Conservation (phyloP, 2,329 filamentous ascomycete genomes). For the Arthroderma sp. region DNA sequence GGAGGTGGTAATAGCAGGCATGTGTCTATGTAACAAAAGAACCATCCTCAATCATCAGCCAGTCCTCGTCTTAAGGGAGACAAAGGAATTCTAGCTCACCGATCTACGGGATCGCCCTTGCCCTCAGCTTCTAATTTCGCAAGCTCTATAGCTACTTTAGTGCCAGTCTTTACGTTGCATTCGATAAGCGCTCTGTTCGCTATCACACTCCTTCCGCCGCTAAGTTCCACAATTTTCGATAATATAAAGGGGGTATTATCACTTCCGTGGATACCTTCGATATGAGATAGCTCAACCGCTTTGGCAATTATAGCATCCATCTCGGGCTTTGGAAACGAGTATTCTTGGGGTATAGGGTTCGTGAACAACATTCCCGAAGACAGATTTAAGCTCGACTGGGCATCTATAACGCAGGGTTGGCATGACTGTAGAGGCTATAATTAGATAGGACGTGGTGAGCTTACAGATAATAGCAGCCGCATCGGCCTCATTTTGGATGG, state of each 20-base stretch:
- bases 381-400: slow-evolving; percentile 59
- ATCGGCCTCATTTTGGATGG: slow-evolving; percentile 61
- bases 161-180: slow-evolving; percentile 52
- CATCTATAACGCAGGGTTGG: slow-evolving; percentile 34
- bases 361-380: slow-evolving; percentile 75
- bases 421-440: not conserved
- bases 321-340: slow-evolving; percentile 54
- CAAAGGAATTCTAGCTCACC: slow-evolving; percentile 25
- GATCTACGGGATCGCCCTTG: slow-evolving; percentile 14
- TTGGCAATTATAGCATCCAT: slow-evolving; percentile 58
- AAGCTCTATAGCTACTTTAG: slow-evolving; percentile 51
- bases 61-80: slow-evolving; percentile 4
- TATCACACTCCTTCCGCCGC: slow-evolving; percentile 52
- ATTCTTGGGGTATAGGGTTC: slow-evolving; percentile 65
- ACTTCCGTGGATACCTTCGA: slow-evolving; percentile 55
- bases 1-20: slow-evolving; percentile 10
- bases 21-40: slow-evolving; percentile 13
- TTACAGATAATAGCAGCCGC: slow-evolving; percentile 75
- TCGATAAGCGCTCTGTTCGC: slow-evolving; percentile 62
- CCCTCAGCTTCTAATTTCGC: slow-evolving; percentile 37
- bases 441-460: slow-evolving; percentile 15
- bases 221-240: slow-evolving; percentile 64
- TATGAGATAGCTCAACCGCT: slow-evolving; percentile 51
- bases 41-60: slow-evolving; percentile 22
- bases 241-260: slow-evolving; percentile 79